Evolutionary conservation across 768 basidiomycete genomes (phyloP), one percentile per base, ranked within the genome.

Genomic region (Cyclocybe aegerita): DNA sequence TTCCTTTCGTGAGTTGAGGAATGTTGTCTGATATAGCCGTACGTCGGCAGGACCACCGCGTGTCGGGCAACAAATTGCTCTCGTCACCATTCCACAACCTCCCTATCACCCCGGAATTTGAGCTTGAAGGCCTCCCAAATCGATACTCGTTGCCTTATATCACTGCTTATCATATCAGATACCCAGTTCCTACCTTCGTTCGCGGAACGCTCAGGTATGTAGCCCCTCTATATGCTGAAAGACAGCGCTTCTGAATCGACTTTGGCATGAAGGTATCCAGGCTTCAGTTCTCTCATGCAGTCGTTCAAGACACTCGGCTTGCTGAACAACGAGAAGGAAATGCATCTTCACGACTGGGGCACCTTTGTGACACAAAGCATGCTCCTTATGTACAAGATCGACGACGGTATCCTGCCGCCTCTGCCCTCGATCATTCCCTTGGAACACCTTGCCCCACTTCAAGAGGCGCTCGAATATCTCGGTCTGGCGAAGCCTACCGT

Each of bases 41-140:
- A 37, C 29, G 47, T 36, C 39, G 39, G 36, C 41, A 48, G 47
- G 37, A 39, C 12, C 38, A 40, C n/a, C 40, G 36, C 3, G 46
- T 63, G 1, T 54, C 54, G 0, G 83, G 82, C 2, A 65, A 77
- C 9, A 61, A 76, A 12, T 59, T 96, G 14, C 69, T 95, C 49
- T 64, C 66, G 43, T 70, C 73, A 3, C 67, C 76, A 57, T 93
- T 94, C 65, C 75, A 80, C 0, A 63, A 80, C n/a, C 75, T 97
- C 4, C 84, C 88, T 0, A 69, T 92, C 32, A 79, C 82, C 12
- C 67, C 74, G 9, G 77, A 81, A 2, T 73, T 91, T 38, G 72
- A 70, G 41, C 68, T 96, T 11, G 93, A 98, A 60, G 94, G 94
- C 0, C 66, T 96, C 1, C 84, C 95, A 15, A 98, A 98, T 65